Evolutionary conservation across 768 basidiomycete species (phyloP), one percentile per base, ranked within the genome.

Genomic region (Exidia glandulosa): DNA sequence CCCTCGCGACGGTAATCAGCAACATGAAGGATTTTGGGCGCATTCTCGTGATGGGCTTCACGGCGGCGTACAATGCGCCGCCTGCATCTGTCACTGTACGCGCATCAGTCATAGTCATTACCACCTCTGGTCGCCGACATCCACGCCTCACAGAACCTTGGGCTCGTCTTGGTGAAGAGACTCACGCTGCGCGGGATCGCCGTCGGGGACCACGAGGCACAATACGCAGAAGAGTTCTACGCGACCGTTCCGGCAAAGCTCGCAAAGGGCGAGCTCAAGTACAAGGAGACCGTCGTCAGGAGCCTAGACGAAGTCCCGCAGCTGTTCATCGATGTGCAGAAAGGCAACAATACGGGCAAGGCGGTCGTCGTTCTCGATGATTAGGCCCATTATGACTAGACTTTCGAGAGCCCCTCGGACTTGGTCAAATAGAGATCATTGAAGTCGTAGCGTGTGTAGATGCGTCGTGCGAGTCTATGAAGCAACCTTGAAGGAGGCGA

Each of bases 1-100:
- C 74, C 0, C 72, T 87, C 3, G 84, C 86, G 6, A 74, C 76
- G 16, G 84, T 81, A 1, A 66, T 87, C 3, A 71, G 74, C 1
- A 74, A 74, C 41, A 75, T 83, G 1, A 76, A 73, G 0, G 57
- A 63, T 0, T 63, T 75, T 27, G 81, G 82, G 0, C 67, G 82
- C 12, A 81, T 86, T 60, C 76, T 85, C 34, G 67, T 74, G 19
- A 62, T 59, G 27, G 23, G 47, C 45, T n/a, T 9, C 2, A 57
- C 37, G 32, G 13, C 30, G n/a, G 7, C 16, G 3, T 73, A 73
- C 63, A 75, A 71, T 66, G 66, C 36, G 59, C 65, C 59, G 64
- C 32, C 23, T 1, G 59, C 63, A 29, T 56, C 61, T 4, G 27
- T 67, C 59, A 65, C 63, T 54, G 66, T 67, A 27, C 58, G 62